A percentile compares a stretch with the other conserved stretches of the same genome.
Conservation (phyloP, 2,329 filamentous ascomycete genomes). For the Fusarium sp. region DNA sequence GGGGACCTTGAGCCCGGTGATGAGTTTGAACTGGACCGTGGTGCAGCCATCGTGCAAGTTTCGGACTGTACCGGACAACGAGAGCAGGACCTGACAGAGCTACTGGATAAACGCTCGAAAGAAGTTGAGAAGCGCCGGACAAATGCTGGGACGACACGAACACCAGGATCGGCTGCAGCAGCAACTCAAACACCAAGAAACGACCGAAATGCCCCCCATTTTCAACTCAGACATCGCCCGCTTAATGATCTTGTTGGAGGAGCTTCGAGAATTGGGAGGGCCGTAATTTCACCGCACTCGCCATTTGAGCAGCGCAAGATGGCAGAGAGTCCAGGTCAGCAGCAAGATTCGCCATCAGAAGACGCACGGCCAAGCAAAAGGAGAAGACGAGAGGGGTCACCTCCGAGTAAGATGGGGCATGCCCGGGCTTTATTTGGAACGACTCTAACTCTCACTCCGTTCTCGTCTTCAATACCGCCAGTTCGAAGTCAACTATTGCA, state of each 20-base stretch:
- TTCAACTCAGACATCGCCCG: conserved; percentile 53
- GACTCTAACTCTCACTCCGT: conserved; percentile 43
- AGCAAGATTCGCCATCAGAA: conserved; percentile 19
- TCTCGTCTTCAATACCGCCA: conserved; percentile 19
- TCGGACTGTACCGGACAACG: conserved; percentile 75
- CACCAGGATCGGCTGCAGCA: conserved; percentile 31
- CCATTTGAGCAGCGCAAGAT: conserved; percentile 46
- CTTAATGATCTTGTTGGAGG: conserved; percentile 51
- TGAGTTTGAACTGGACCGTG: conserved; percentile 79
- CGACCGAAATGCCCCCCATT: conserved; percentile 40
- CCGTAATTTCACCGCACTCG: conserved; percentile 44
- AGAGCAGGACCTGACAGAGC: conserved; percentile 78
- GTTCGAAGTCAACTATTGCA: conserved; percentile 27
- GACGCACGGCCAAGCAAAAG: conserved; percentile 40
- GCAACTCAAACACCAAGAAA: conserved; percentile 31
- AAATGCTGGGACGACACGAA: conserved; percentile 53
- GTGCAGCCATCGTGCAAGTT: conserved; percentile 80
- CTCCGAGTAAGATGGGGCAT: conserved; percentile 46
- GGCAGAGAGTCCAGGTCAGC: conserved; percentile 22
- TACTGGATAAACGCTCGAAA: conserved; percentile 74
- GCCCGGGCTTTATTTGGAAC: conserved; percentile 49
- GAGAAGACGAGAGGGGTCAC: conserved; percentile 41
- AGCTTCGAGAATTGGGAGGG: conserved; percentile 44
- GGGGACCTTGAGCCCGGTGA: conserved; percentile 80
- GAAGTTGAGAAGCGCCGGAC: conserved; percentile 61